Conservation (phyloP, 2,329 filamentous ascomycete genomes). For the Ascosphaera pollenicola region DNA sequence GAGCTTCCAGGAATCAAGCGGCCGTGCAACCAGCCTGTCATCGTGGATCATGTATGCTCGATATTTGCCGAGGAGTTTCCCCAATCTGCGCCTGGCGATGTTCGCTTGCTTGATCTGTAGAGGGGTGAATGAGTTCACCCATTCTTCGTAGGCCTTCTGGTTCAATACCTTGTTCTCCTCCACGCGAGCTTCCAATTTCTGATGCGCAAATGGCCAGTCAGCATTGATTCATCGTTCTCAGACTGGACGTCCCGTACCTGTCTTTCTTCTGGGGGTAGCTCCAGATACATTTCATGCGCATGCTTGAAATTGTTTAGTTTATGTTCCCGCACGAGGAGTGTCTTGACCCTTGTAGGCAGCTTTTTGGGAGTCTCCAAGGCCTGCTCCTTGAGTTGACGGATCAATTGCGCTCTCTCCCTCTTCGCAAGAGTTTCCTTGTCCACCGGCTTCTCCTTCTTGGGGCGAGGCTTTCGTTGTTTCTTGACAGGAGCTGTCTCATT, state of each 20-base stretch:
- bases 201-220: neutral
- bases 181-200: neutral
- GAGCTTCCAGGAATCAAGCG: slow-evolving; percentile 15
- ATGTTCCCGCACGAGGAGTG: neutral
- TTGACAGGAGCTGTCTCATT: neutral
- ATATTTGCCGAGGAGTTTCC: slow-evolving; percentile 6
- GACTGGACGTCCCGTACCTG: neutral
- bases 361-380: neutral
- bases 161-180: slow-evolving; percentile 20
- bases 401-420: neutral
- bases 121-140: slow-evolving; percentile 32
- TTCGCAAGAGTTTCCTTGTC: neutral
- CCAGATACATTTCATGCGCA: neutral
- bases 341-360: neutral
- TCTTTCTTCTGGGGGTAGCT: neutral
- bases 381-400: neutral
- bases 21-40: slow-evolving; percentile 28
- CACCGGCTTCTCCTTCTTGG: neutral
- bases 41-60: slow-evolving; percentile 23
- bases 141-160: slow-evolving; percentile 25
- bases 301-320: neutral
- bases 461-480: neutral
- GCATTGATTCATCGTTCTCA: neutral
- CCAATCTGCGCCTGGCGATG: slow-evolving; percentile 25
- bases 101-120: slow-evolving; percentile 38